Evolutionary conservation across 1,284 basidiomycete genomes (phyloP), one percentile per base, ranked within the genome.

Genomic region (Irpex sp.): DNA sequence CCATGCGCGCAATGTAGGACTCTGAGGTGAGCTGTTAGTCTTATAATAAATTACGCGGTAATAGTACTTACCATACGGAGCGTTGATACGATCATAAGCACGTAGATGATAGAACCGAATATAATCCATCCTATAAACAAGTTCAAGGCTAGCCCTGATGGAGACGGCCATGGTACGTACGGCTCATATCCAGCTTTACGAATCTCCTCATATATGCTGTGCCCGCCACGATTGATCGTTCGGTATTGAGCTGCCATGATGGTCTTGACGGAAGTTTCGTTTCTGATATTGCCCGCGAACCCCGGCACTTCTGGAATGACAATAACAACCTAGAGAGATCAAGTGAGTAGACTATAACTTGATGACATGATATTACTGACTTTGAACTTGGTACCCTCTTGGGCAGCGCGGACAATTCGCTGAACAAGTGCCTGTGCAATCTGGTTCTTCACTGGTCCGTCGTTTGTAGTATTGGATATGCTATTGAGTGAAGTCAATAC

Each of bases 41-140:
- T 8, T 50, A 39, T 31, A 46, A 21, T 35, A 17, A 58, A n/a
- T 11, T 2, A 36, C 21, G 15, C 5, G 21, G 21, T 26, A 33
- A n/a, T 50, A 36, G 63, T 58, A 72, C 81, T 63, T 59, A 87
- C 88, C 74, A 63, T 79, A 75, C 3, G 93, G 94, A 0, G 89
- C 88, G 72, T 96, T 96, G 75, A 98, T 94, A 35, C 95, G 83
- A 73, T 98, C 96, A 74, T 96, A 97, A 1, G 89, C 81, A 49
- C 95, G 84, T 37, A 98, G 80, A 75, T 97, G 94, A 77, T 92
- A 97, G 82, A 97, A 94, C 17, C 89, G 83, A 67, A 93, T 90
- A 73, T 90, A 93, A 66, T 91, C 88, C 72, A 81, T 74, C 51
- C 93, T 94, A 67, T 65, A 66, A 33, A 67, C 65, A 6, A 54